These are phyloP conservation scores for Alternaria sp. DNA, from an alignment of 2,329 filamentous ascomycete species.

Conservation along the genomic window DNA sequence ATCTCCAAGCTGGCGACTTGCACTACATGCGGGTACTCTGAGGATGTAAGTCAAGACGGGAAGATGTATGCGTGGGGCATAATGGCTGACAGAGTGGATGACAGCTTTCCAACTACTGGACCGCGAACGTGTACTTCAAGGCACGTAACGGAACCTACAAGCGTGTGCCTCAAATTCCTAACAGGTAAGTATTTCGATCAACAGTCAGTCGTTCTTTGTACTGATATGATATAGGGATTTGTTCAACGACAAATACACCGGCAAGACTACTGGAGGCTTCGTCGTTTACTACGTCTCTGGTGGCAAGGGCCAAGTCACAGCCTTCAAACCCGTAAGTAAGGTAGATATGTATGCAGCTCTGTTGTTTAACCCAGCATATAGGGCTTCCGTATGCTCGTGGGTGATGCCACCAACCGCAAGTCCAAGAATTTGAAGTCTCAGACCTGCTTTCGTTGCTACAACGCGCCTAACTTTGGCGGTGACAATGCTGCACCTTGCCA, in stretches of 20 bases:
- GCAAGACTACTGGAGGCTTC: constrained; percentile 51
- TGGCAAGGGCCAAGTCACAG: constrained; percentile 52
- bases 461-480: constrained; percentile 55
- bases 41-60: constrained; percentile 21
- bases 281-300: constrained; percentile 60
- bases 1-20: constrained; percentile 46
- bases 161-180: constrained; percentile 41
- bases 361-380: constrained; percentile 7
- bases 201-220: background rate
- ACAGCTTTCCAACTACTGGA: constrained; percentile 42
- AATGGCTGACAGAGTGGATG: background rate
- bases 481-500: constrained; percentile 48
- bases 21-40: constrained; percentile 51
- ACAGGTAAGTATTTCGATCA: constrained; percentile 14
- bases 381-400: constrained; percentile 59
- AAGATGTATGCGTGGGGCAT: background rate
- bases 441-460: constrained; percentile 58
- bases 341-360: fast-evolving
- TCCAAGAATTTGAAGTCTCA: constrained; percentile 38
- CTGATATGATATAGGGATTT: constrained; percentile 41
- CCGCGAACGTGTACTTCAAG: constrained; percentile 46
- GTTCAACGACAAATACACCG: constrained; percentile 44
- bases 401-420: constrained; percentile 46
- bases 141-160: constrained; percentile 45
- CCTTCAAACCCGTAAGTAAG: constrained; percentile 47